phyloP scores from a whole-genome alignment of 148 eudicot genomes.

The Silene latifolia region DNA sequence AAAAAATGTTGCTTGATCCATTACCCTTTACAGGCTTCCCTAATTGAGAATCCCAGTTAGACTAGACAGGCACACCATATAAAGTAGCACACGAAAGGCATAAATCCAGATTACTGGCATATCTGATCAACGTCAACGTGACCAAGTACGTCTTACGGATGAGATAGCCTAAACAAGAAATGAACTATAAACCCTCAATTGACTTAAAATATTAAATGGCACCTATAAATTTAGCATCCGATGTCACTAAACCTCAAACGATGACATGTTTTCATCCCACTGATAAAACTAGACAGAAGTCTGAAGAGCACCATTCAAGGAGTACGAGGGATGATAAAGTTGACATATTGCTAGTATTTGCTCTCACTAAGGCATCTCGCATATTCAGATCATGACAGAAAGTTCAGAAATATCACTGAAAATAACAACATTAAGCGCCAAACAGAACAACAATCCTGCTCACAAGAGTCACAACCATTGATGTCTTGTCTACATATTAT shows the following conservation, averaged over 20 bases:
- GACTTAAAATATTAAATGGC: not conserved
- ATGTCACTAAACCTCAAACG: not conserved
- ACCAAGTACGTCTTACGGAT: not conserved
- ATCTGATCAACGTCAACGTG: conserved; percentile 5
- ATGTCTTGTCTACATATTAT: too few species aligned
- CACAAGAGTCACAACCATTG: not conserved
- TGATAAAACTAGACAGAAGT: not conserved
- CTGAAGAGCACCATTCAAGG: not conserved
- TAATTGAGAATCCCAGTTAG: not conserved
- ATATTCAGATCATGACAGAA: not conserved
- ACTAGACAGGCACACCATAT: not conserved
- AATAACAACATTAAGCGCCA: not conserved
- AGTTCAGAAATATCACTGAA: not conserved
- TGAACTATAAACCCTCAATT: too few species aligned
- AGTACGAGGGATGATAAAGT: not conserved
- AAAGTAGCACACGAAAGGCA: not conserved
- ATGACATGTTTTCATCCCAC: not conserved
- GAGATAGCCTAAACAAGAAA: not conserved
- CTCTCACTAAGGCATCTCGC: not conserved
- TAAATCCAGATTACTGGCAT: not conserved
- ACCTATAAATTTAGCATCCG: too few species aligned
- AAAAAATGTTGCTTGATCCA: not conserved
- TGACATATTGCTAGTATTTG: not conserved
- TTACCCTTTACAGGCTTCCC: not conserved
- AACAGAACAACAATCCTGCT: not conserved